phyloP scores from a whole-genome alignment of 1,284 basidiomycete species.

The Boletus mariae region DNA sequence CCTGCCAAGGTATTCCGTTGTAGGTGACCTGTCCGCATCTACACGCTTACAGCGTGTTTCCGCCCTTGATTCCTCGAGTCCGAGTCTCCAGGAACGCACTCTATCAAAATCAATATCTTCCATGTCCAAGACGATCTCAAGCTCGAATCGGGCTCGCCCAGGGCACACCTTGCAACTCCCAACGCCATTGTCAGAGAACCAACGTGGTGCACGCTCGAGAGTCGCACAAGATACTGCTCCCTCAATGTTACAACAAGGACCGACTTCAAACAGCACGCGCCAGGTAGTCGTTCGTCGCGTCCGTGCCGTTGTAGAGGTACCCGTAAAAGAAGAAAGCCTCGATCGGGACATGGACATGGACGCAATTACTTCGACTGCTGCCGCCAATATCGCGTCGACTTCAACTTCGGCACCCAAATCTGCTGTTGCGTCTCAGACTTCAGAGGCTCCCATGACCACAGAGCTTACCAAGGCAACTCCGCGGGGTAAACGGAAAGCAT shows the following conservation, averaged over 20 bases:
- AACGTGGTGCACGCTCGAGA: constrained; percentile 27
- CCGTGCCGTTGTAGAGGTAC: constrained; percentile 41
- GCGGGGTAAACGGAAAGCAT: constrained; percentile 20
- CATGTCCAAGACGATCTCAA: constrained; percentile 12
- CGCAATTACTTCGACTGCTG: constrained; percentile 8
- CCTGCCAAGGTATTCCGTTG: constrained; percentile 16
- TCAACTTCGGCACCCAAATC: constrained; percentile 13
- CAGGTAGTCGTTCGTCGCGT: constrained; percentile 41
- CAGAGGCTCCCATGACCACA: constrained; percentile 2
- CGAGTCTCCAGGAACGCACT: constrained; percentile 13
- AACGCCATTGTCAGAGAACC: constrained; percentile 33
- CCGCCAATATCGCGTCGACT: constrained; percentile 7
- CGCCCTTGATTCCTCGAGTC: constrained; percentile 9
- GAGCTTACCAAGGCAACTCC: constrained; percentile 4
- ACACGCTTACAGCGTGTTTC: constrained; percentile 18
- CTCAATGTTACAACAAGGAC: constrained; percentile 4
- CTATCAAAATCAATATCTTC: constrained; percentile 14
- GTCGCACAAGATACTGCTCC: constrained; percentile 8
- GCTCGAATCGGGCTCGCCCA: constrained; percentile 8
- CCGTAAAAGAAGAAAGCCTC: constrained; percentile 43
- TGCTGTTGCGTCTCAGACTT: constrained; percentile 9
- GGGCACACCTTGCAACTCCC: constrained; percentile 25
- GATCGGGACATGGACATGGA: constrained; percentile 22
- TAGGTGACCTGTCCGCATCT: constrained; percentile 17
- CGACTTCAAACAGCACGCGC: constrained; percentile 14